Conservation (phyloP, 257 asterid genomes). For the Anisodus tanguticus region DNA sequence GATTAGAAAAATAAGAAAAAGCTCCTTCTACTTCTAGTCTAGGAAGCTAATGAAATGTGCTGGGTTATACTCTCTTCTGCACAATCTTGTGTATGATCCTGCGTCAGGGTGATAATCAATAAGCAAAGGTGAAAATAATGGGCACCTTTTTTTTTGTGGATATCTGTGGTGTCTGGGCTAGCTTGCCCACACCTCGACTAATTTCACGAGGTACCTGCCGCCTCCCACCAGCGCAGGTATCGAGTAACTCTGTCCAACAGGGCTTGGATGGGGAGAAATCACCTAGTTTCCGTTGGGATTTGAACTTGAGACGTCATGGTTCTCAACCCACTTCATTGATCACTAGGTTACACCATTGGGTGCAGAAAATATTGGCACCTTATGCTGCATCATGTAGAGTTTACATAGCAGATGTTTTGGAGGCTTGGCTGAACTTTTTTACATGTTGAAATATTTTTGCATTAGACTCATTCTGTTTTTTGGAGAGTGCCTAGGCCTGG, state of each 20-base stretch:
- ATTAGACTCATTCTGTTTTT: not conserved
- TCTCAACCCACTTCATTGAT: not conserved
- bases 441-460: not conserved
- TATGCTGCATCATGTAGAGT: not conserved
- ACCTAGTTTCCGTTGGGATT: not conserved
- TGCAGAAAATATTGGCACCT: not conserved
- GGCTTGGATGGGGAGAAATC: not conserved
- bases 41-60: not conserved
- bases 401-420: not conserved
- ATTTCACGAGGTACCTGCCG: not conserved
- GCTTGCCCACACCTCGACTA: not conserved
- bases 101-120: not conserved
- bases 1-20: not conserved
- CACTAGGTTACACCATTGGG: not conserved
- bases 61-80: too few relatives aligned
- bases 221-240: not conserved
- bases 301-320: too few relatives aligned
- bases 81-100: not conserved
- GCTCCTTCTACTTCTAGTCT: not conserved
- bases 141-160: not conserved
- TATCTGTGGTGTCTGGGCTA: not conserved
- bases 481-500: not conserved
- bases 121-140: not conserved
- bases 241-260: too few relatives aligned
- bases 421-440: not conserved